A percentile compares a stretch with the other conserved stretches of the same genome.
phyloP scores from a whole-genome alignment of 140 eudicot genomes.

The Senecio squalidus region DNA sequence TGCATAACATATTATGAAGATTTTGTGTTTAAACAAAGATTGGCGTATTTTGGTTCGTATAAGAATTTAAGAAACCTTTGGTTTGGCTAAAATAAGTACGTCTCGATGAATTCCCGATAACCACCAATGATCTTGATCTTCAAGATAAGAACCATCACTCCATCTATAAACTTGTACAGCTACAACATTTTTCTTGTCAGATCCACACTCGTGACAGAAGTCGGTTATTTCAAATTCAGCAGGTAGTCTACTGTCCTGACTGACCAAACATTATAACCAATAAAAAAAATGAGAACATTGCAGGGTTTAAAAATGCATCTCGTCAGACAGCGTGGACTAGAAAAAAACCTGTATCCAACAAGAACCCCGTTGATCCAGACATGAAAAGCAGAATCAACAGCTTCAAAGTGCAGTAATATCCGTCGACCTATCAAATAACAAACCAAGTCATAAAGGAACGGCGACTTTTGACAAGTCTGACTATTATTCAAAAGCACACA shows the following conservation, averaged over 20 bases:
- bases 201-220: slow-evolving; percentile 74
- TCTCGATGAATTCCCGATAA: slow-evolving; percentile 97
- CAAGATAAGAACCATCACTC: slow-evolving; percentile 98
- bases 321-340: slow-evolving; percentile 4
- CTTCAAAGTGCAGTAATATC: slow-evolving; percentile 92
- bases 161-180: slow-evolving; percentile 94
- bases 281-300: slow-evolving; percentile 6
- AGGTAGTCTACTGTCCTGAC: slow-evolving; percentile 98
- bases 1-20: background rate
- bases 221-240: slow-evolving; percentile 92
- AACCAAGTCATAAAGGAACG: slow-evolving; percentile 8
- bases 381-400: slow-evolving; percentile 94
- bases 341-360: slow-evolving; percentile 85
- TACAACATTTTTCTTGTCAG: slow-evolving; percentile 63
- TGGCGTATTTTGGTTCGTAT: background rate
- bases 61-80: slow-evolving; percentile 51
- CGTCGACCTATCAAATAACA: slow-evolving; percentile 64
- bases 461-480: background rate
- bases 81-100: slow-evolving; percentile 86
- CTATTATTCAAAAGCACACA: slow-evolving; percentile 6
- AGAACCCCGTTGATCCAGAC: slow-evolving; percentile 85
- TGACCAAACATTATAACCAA: slow-evolving; percentile 29
- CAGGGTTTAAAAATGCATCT: background rate
- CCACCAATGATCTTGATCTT: slow-evolving; percentile 99
- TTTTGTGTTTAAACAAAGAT: background rate